phyloP scores from a whole-genome alignment of 1,139 yeast species.

The Candida neerlandica region DNA sequence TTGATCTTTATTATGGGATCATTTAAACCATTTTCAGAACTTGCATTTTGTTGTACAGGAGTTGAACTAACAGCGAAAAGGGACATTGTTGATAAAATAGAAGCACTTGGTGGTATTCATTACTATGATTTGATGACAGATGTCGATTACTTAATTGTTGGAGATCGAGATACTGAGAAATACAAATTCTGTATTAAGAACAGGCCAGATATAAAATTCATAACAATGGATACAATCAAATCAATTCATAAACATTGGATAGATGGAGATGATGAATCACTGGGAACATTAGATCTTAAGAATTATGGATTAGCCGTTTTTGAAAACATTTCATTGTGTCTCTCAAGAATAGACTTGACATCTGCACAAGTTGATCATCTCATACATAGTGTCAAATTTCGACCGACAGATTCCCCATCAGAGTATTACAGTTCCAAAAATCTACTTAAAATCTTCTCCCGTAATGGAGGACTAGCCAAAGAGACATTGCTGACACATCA shows the following conservation, averaged over 20 bases:
- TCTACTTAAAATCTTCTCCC: constrained; percentile 37
- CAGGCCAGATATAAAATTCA: constrained; percentile 60
- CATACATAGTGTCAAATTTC: constrained; percentile 7
- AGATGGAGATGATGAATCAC: constrained; percentile 42
- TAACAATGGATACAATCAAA: constrained; percentile 50
- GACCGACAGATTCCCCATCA: constrained; percentile 9
- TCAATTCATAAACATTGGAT: constrained; percentile 56
- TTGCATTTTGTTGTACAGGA: constrained; percentile 48
- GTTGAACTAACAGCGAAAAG: constrained; percentile 31
- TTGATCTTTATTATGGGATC: constrained; percentile 6
- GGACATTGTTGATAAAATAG: constrained; percentile 43
- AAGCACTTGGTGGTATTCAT: constrained; percentile 64
- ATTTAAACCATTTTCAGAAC: constrained; percentile 33
- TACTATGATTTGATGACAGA: constrained; percentile 67
- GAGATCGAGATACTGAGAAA: constrained; percentile 66
- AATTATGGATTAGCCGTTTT: constrained; percentile 45
- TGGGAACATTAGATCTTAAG: constrained; percentile 21
- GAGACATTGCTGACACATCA: constrained; percentile 57
- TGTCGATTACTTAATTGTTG: constrained; percentile 69
- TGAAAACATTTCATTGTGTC: constrained; percentile 48
- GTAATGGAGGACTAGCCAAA: constrained; percentile 61
- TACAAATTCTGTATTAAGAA: constrained; percentile 62
- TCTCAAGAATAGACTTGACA: constrained; percentile 48
- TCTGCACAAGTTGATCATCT: constrained; percentile 13
- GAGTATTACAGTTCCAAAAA: constrained; percentile 29